phyloP scores from a whole-genome alignment of 371 early-diverging fungal genomes.

The Rhizomucor miehei region DNA sequence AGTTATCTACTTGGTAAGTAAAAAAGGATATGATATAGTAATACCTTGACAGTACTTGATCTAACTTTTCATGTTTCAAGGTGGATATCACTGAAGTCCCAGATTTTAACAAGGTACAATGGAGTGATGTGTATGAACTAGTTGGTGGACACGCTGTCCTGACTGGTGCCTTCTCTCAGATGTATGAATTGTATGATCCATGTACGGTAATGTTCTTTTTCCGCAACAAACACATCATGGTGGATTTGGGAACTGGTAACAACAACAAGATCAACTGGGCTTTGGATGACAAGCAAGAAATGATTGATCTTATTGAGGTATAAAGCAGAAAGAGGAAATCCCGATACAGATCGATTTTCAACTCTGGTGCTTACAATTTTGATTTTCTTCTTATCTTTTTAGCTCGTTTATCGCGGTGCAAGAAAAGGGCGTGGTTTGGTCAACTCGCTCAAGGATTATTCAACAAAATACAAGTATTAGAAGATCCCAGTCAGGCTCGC shows the following conservation, averaged over 20 bases:
- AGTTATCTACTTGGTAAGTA: conserved; percentile 83
- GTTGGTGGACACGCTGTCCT: no score
- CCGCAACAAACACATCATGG: conserved; percentile 97
- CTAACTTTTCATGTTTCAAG: conserved; percentile 11
- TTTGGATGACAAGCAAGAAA: conserved; percentile 83
- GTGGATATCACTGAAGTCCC: conserved; percentile 83
- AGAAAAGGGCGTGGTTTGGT: conserved; percentile 94
- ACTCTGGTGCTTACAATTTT: background rate
- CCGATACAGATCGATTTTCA: no score
- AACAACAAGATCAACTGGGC: conserved; percentile 99
- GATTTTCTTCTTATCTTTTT: conserved; percentile 4
- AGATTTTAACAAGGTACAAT: conserved; percentile 82
- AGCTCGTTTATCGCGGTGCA: conserved; percentile 91
- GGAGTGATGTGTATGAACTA: no score
- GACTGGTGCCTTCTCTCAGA: conserved; percentile 31
- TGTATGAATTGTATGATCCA: conserved; percentile 97
- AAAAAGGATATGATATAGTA: no score
- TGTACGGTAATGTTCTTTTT: conserved; percentile 95
- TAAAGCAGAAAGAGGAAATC: no score
- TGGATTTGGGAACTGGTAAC: conserved; percentile 98
- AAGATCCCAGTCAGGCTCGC: background rate
- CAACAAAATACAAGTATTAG: conserved; percentile 94
- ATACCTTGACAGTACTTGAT: background rate
- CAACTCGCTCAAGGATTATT: conserved; percentile 93
- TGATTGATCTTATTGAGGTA: conserved; percentile 85